These are phyloP conservation scores for Begonia masoniana DNA, from an alignment of 306 rosid genomes.

Conservation along the genomic window DNA sequence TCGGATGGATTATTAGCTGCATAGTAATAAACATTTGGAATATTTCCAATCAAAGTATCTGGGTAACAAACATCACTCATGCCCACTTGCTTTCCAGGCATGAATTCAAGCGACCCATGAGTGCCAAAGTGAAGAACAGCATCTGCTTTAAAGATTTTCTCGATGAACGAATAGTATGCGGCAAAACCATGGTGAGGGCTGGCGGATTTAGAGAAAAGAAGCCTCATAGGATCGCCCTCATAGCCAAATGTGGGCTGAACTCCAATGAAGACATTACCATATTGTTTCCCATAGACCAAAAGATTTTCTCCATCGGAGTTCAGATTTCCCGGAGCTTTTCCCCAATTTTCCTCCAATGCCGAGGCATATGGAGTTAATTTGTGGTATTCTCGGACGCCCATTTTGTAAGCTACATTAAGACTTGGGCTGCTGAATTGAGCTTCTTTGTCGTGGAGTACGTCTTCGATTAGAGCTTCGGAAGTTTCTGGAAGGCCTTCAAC, in stretches of 20 bases:
- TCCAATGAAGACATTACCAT: constrained; percentile 84
- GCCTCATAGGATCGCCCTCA: constrained; percentile 96
- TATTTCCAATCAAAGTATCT: constrained; percentile 86
- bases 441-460: constrained; percentile 86
- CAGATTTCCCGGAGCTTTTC: constrained; percentile 91
- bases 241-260: constrained; percentile 98
- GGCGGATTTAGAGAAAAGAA: constrained; percentile 96
- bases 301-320: constrained; percentile 96
- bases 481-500: constrained; percentile 88
- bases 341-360: constrained; percentile 94
- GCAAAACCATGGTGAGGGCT: constrained; percentile 99
- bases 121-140: constrained; percentile 96
- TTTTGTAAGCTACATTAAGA: constrained; percentile 83
- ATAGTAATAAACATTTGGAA: constrained; percentile 87
- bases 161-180: constrained; percentile 82
- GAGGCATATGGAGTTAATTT: constrained; percentile 64
- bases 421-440: constrained; percentile 98
- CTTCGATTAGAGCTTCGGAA: constrained; percentile 89
- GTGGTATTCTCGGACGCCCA: constrained; percentile 83
- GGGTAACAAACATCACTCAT: constrained; percentile 98
- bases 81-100: constrained; percentile 99
- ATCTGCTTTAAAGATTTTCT: constrained; percentile 88
- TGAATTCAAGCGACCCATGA: constrained; percentile 96
- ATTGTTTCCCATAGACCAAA: constrained; percentile 83
- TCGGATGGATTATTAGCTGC: constrained; percentile 98